Evolutionary conservation across 306 rosid genomes (phyloP), one percentile per base, ranked within the genome.

Genomic region (Dryas alaskensis): DNA sequence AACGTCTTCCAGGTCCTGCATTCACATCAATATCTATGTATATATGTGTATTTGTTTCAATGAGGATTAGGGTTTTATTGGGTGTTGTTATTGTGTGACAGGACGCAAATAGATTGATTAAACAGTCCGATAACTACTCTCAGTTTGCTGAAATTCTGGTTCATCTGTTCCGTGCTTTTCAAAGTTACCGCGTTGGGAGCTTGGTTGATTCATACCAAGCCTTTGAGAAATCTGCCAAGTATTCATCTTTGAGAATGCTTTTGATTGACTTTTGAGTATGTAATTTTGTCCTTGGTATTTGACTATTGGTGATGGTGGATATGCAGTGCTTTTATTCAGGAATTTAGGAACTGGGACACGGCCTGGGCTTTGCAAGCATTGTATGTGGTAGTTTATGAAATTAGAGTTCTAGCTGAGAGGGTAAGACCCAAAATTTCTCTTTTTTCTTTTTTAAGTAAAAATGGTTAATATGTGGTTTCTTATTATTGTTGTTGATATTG

Each of bases 331-430:
- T 94, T 94, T 80, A 87, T 89, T 60, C 99, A 88, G 89, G 99
- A 94, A 79, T 89, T 94, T 86, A 85, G 99, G 47, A 89, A 88
- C 76, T 94, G 99, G 97, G 97, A 94, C 61, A 87, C 99, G 2
- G 93, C 94, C 0, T 94, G 99, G 99, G 97, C 99, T 65, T 69
- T 94, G 79, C 93, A 90, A 50, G 95, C 97, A 39, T 60, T 94
- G 73, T 89, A 86, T 72, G 92, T 78, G 16, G 69, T 94, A 73
- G 95, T 87, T 74, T 92, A 92, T 58, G 93, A 94, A 42, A 82
- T 89, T 84, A 92, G 99, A 90, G 88, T 94, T 80, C 91, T 92
- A 62, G 99, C 99, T 2, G 99, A 92, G 79, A 92, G 86, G 89
- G 97, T 94, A 54, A 59, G 82, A 45, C 58, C 45, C 19, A 1